phyloP scores from a whole-genome alignment of 192 early-diverging fungal species.

The Rhizophagus sp. region DNA sequence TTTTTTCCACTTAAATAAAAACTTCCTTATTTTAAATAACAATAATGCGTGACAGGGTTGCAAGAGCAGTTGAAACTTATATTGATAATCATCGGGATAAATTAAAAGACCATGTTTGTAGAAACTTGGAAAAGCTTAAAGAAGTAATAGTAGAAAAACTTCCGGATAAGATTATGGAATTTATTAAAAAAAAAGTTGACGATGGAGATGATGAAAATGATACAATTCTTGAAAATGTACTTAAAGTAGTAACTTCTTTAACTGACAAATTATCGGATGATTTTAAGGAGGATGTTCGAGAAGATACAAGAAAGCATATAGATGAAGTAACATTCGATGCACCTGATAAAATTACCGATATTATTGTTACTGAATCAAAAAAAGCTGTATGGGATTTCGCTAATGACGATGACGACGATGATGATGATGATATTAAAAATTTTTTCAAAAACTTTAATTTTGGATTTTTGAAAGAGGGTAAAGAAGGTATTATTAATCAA shows the following conservation, averaged over 20 bases:
- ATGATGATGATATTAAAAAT: not conserved
- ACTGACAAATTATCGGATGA: not conserved
- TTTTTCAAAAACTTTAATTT: constrained; percentile 12
- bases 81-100: constrained; percentile 22
- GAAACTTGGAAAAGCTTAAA: constrained; percentile 7
- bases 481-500: constrained; percentile 18
- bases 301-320: not conserved
- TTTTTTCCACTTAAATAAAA: too few species aligned
- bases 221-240: constrained; percentile 2
- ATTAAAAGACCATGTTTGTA: not conserved
- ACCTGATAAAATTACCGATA: not conserved
- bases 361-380: constrained; percentile 11
- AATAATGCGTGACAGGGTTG: constrained; percentile 11
- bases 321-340: not conserved
- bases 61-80: constrained; percentile 3
- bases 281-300: constrained; percentile 20
- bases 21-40: too few species aligned
- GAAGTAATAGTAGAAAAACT: constrained; percentile 1
- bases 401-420: not conserved
- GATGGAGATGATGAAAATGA: constrained; percentile 6
- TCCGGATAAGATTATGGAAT: constrained; percentile 12
- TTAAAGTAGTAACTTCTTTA: not conserved
- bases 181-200: constrained; percentile 11
- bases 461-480: constrained; percentile 11
- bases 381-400: not conserved